Conservation (phyloP, 129 eudicot species). For the Gnaphalium uliginosum region DNA sequence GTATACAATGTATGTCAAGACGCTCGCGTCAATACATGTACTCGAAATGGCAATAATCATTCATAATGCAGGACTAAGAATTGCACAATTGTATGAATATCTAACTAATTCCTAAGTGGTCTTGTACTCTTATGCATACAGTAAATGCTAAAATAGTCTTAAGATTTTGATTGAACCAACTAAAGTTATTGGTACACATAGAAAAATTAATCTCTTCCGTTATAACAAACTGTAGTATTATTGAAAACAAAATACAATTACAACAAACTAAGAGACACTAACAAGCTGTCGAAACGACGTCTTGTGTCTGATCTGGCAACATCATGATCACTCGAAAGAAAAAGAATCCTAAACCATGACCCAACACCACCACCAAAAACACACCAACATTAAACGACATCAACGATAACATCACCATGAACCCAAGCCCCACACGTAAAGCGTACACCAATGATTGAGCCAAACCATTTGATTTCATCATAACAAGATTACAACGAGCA, state of each 20-base stretch:
- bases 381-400: slow-evolving; percentile 71
- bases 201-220: neutral
- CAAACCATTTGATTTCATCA: slow-evolving; percentile 43
- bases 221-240: neutral
- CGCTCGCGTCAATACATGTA: too few relatives aligned
- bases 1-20: too few relatives aligned
- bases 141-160: too few relatives aligned
- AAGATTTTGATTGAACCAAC: too few relatives aligned
- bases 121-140: too few relatives aligned
- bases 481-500: slow-evolving; percentile 28
- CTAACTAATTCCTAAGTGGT: too few relatives aligned
- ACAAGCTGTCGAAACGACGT: slow-evolving; percentile 10
- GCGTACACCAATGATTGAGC: slow-evolving; percentile 48
- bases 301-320: neutral
- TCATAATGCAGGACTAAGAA: too few relatives aligned
- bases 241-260: neutral
- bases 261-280: slow-evolving; percentile 5
- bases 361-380: slow-evolving; percentile 53
- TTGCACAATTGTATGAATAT: too few relatives aligned
- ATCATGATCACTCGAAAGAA: slow-evolving; percentile 37
- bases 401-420: slow-evolving; percentile 59
- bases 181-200: neutral
- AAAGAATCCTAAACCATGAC: slow-evolving; percentile 58
- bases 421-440: slow-evolving; percentile 57
- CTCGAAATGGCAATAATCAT: too few relatives aligned